phyloP scores from a whole-genome alignment of 352 stramenopile species.

The Globisporangium spiculum region DNA sequence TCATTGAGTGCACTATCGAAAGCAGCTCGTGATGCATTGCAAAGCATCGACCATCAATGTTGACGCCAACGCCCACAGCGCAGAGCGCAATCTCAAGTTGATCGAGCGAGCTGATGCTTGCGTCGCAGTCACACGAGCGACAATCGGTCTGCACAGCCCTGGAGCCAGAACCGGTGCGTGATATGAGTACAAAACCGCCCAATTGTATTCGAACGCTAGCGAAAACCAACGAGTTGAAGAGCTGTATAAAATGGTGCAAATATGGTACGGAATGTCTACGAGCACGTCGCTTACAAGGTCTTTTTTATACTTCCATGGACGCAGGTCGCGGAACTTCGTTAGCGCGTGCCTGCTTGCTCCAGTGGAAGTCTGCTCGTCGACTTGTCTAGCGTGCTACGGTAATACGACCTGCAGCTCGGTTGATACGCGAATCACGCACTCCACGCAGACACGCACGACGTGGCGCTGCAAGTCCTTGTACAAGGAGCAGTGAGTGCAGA shows the following conservation, averaged over 20 bases:
- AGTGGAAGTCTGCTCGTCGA: background rate
- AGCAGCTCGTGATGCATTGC: background rate
- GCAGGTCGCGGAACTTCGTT: background rate
- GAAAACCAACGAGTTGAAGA: background rate
- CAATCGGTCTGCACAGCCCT: background rate
- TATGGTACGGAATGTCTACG: background rate
- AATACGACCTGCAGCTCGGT: background rate
- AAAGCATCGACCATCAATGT: background rate
- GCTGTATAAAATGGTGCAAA: background rate
- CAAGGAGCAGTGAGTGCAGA: slow-evolving; percentile 80
- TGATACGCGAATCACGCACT: background rate
- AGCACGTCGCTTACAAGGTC: background rate
- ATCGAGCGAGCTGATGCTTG: background rate
- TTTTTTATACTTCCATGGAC: background rate
- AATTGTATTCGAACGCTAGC: background rate
- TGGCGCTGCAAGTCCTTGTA: slow-evolving; percentile 81
- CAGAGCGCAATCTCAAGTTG: background rate
- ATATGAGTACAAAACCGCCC: background rate
- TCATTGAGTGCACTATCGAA: background rate
- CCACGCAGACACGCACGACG: slow-evolving; percentile 79
- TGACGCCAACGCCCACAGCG: background rate
- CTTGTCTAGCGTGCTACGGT: background rate
- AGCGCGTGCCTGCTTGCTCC: background rate
- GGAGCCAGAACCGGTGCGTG: background rate
- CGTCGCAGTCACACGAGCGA: background rate